Evolutionary conservation across 257 asterid species (phyloP).

Genomic region (Echium plantagineum): DNA sequence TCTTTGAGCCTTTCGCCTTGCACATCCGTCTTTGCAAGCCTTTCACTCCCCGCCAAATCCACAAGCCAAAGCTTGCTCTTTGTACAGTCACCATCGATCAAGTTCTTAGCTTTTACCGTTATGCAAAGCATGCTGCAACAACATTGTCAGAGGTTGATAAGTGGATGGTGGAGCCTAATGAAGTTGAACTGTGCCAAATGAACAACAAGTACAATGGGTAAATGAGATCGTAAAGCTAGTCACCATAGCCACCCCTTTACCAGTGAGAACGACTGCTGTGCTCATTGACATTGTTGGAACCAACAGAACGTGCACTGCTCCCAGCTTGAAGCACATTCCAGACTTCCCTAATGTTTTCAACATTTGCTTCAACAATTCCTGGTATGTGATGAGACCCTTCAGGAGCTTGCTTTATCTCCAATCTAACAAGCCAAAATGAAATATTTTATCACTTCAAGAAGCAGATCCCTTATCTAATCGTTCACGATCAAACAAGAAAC

Average conservation of each 20-base stretch:
- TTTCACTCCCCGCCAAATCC: constrained; percentile 98
- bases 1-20: constrained; percentile 98
- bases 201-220: no score
- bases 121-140: constrained; percentile 56
- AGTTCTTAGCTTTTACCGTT: constrained; percentile 70
- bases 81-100: constrained; percentile 66
- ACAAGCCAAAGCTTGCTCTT: constrained; percentile 99
- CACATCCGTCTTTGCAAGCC: constrained; percentile 91
- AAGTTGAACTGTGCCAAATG: no score
- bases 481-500: no score
- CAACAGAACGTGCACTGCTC: constrained; percentile 91
- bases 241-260: no score
- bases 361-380: constrained; percentile 85
- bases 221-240: no score
- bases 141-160: no score
- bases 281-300: constrained; percentile 92
- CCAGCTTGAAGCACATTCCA: constrained; percentile 95
- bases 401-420: constrained; percentile 91
- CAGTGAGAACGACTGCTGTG: constrained; percentile 99
- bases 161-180: no score
- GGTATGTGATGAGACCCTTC: constrained; percentile 93
- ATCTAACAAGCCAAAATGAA: constrained; percentile 26
- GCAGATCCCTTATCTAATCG: background rate
- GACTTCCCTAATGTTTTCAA: constrained; percentile 57
- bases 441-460: constrained; percentile 1